These are phyloP conservation scores for Boletus barrowsii DNA, from an alignment of 768 basidiomycete species.

Conservation along the genomic window DNA sequence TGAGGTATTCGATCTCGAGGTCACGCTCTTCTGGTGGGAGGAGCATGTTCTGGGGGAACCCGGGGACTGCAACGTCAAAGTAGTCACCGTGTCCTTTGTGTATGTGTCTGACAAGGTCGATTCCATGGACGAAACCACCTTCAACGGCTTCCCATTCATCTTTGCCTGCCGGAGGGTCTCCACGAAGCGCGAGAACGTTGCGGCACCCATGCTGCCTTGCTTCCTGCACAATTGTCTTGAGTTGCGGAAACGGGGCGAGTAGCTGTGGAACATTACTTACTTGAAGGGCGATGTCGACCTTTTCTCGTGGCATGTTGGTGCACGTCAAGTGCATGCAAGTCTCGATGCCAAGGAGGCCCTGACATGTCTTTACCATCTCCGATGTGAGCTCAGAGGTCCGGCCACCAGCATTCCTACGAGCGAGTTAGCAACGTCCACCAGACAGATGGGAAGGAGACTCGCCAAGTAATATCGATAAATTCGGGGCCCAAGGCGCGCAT, in stretches of 20 bases:
- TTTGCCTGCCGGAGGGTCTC: slow-evolving; percentile 86
- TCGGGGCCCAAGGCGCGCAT: slow-evolving; percentile 95
- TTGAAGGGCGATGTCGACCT: slow-evolving; percentile 85
- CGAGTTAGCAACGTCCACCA: slow-evolving; percentile 1
- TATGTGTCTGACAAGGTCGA: slow-evolving; percentile 91
- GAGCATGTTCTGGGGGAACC: slow-evolving; percentile 81
- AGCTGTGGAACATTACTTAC: slow-evolving; percentile 46
- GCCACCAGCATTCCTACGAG: slow-evolving; percentile 88
- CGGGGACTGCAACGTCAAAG: slow-evolving; percentile 93
- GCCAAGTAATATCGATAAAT: slow-evolving; percentile 98
- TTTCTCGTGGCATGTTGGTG: slow-evolving; percentile 96
- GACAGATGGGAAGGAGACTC: slow-evolving; percentile 13
- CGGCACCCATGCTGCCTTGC: slow-evolving; percentile 87
- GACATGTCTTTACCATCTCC: slow-evolving; percentile 92
- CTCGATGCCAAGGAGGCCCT: slow-evolving; percentile 88
- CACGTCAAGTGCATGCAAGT: slow-evolving; percentile 99
- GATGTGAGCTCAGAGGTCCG: slow-evolving; percentile 92
- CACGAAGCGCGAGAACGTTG: slow-evolving; percentile 90
- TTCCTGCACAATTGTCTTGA: slow-evolving; percentile 50
- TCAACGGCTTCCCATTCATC: slow-evolving; percentile 92
- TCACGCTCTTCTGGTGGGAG: slow-evolving; percentile 72
- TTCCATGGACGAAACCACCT: slow-evolving; percentile 85
- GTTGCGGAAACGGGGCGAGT: slow-evolving; percentile 1
- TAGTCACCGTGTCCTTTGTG: slow-evolving; percentile 80
- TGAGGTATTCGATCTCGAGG: slow-evolving; percentile 80